Evolutionary conservation across 345 rosid genomes (phyloP), one percentile per base, ranked within the genome.

Genomic region (Linum usitatissimum): DNA sequence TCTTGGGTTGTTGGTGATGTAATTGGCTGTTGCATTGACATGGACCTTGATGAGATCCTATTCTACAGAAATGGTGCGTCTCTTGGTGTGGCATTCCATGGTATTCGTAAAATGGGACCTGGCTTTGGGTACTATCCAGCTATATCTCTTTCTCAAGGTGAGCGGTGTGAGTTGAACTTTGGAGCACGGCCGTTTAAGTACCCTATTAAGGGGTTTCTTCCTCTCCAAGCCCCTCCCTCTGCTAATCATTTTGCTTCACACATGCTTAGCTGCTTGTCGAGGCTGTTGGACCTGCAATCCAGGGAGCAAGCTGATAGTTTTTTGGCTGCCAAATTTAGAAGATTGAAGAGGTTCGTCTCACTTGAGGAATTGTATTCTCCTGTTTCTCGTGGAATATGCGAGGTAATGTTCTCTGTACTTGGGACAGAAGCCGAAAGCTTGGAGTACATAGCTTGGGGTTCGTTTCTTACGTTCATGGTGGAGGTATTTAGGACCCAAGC

Each of bases 121-220:
- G 84, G 86, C 62, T 79, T 64, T 64, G 96, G 96, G 42, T 93
- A 93, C 79, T 81, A 90, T 67, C 99, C 99, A 64, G 96, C 99
- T 21, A 53, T 86, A 64, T 93, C 97, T 71, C 82, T 93, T 70
- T 90, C 97, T 53, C 97, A 81, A 73, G 97, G 96, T 67, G 99
- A 93, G 73, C 74, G 91, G 36, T 90, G 94, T 39, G 91, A 83
- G 68, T 67, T 93, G 57, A 90, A 93, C 67, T 93, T 93, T 64
- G 99, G 99, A 48, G 79, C 80, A 21, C 88, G 76, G 28, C 97
- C 97, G 23, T 93, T 93, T 68, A 89, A 70, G 68, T 82, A 81
- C 69, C 91, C 91, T 4, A 65, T 90, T 21, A 68, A 74, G 42
- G 81, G 86, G 39, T 90, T 79, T 70, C 77, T 76, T 72, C 91